Evolutionary conservation across 345 rosid species (phyloP), one percentile per base, ranked within the genome.

Genomic region (Hypericum perforatum): DNA sequence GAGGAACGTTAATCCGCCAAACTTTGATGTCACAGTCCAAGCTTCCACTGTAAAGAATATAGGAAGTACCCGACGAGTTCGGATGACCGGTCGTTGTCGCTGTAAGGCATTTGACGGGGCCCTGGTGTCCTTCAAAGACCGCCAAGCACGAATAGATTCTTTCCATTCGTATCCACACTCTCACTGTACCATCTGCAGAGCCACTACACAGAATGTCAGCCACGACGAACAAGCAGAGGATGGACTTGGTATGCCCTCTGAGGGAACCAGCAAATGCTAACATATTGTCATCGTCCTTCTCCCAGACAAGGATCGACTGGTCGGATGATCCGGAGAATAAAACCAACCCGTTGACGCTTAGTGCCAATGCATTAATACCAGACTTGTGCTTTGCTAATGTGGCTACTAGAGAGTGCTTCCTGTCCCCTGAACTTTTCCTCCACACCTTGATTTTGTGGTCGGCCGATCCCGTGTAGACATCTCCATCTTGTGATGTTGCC

Each of bases 61-160:
- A 76, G 12, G 79, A 70, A 22, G 65, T 60, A 32, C 77, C 67
- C 8, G 64, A 55, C 22, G 57, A 47, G 54, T 56, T 53, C 39
- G 41, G 16, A 9, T 41, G 55, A 49, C 82, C 84, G 12, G 69
- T 29, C 12, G 74, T n/a, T n/a, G n/a, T 56, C 59, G 82, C 89
- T 3, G 94, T 71, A 73, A 91, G 72, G 70, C 98, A 87, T 72
- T 91, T 91, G 52, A 91, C 87, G 0, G 98, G 95, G 40, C 95
- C 98, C 42, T 39, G 59, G 54, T 91, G 98, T 14, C 98, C 98
- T 62, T 81, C 80, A 49, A 91, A 43, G 13, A 81, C 68, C 16
- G 84, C 84, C 47, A 87, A 50, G 49, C 98, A 87, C 1, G 79
- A 56, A 71, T 69, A 80, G 43, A 58, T 77, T 49, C 76, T 61